Evolutionary conservation across 345 rosid species (phyloP).

Genomic region (Diplotaxis tenuifolia): DNA sequence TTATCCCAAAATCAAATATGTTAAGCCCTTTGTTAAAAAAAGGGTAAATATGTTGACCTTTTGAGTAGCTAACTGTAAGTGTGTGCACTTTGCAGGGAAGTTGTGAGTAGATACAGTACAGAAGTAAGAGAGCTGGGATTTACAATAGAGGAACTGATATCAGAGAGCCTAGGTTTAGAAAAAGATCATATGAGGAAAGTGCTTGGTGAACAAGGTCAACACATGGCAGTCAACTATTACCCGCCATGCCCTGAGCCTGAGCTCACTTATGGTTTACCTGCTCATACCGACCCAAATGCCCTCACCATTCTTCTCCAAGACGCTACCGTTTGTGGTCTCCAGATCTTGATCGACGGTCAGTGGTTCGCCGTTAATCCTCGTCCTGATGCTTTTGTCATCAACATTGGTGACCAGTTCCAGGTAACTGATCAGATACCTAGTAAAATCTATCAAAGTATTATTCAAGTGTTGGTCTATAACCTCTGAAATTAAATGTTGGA

Average conservation of each 20-base stretch:
- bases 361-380: constrained; percentile 85
- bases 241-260: constrained; percentile 95
- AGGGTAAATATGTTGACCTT: background rate
- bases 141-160: constrained; percentile 65
- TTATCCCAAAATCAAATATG: too few relatives aligned
- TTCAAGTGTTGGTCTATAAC: background rate
- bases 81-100: constrained; percentile 44
- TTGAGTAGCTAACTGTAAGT: background rate
- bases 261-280: constrained; percentile 83
- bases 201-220: constrained; percentile 88
- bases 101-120: constrained; percentile 54
- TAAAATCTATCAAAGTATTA: background rate
- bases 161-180: constrained; percentile 82
- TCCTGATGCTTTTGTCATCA: constrained; percentile 76
- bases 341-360: constrained; percentile 66
- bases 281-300: constrained; percentile 87
- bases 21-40: too few relatives aligned
- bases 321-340: constrained; percentile 69
- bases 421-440: constrained; percentile 33
- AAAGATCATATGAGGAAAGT: constrained; percentile 48
- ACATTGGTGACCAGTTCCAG: constrained; percentile 91
- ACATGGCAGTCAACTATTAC: constrained; percentile 89
- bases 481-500: background rate
- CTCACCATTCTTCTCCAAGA: constrained; percentile 89
- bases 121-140: constrained; percentile 64